These are phyloP conservation scores for Trichoderma polysporum DNA, from an alignment of 2,329 filamentous ascomycete genomes.

Conservation along the genomic window DNA sequence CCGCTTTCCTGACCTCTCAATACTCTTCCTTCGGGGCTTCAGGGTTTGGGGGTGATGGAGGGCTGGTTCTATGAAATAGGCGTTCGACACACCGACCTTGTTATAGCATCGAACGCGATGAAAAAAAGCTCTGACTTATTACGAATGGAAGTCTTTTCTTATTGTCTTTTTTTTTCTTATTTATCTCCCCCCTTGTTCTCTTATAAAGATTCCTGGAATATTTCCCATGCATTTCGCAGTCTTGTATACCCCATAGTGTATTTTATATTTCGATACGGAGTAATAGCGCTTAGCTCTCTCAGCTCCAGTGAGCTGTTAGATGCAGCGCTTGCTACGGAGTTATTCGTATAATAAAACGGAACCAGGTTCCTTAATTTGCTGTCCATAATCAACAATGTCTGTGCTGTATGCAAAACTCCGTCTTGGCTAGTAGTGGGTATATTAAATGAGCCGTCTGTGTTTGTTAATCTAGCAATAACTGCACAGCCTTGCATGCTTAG, in stretches of 20 bases:
- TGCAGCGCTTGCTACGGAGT: too few species aligned
- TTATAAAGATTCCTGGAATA: too few species aligned
- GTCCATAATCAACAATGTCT: neutral
- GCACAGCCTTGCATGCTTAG: neutral
- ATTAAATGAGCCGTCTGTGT: neutral
- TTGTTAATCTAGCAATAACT: neutral
- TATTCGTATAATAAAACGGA: neutral
- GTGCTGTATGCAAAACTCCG: neutral
- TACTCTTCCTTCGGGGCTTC: constrained; percentile 89
- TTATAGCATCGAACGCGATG: constrained; percentile 94
- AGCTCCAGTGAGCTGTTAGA: too few species aligned
- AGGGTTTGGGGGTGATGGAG: constrained; percentile 73
- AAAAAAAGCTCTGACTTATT: constrained; percentile 89
- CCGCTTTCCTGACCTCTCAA: constrained; percentile 62
- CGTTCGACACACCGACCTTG: constrained; percentile 99
- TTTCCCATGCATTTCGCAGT: neutral
- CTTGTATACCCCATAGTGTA: neutral
- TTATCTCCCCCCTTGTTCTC: too few species aligned
- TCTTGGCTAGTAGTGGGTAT: neutral
- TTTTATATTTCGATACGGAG: neutral
- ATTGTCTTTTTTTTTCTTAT: neutral
- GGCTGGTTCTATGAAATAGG: constrained; percentile 84
- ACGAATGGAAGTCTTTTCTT: constrained; percentile 38
- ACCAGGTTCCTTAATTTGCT: constrained; percentile 7
- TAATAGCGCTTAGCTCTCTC: neutral